Conservation (phyloP, 495 filamentous ascomycete species). For the Podospora conica region DNA sequence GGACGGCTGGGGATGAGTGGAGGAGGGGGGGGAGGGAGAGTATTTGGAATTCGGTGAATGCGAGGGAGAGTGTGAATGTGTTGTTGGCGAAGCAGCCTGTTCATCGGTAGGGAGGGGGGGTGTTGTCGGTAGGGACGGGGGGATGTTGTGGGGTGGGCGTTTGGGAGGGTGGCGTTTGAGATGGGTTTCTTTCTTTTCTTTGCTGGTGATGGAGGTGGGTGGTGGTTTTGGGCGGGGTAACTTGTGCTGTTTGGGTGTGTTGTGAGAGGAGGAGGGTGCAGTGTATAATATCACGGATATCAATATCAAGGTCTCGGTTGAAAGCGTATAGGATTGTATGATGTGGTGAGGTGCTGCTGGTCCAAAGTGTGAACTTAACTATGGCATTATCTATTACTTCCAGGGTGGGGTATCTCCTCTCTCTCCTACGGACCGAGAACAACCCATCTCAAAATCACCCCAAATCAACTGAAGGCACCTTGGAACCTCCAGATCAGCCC, state of each 20-base stretch:
- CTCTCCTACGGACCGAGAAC: no score
- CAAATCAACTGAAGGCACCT: neutral
- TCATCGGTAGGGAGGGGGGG: conserved; percentile 10
- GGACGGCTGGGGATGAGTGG: conserved; percentile 51
- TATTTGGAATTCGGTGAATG: conserved; percentile 48
- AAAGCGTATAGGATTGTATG: neutral
- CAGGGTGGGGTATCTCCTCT: neutral
- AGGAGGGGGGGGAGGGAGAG: conserved; percentile 45
- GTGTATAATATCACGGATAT: neutral
- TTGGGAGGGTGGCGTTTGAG: neutral
- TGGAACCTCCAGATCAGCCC: neutral
- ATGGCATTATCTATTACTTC: neutral
- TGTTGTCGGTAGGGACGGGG: conserved; percentile 11
- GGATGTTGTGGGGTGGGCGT: neutral
- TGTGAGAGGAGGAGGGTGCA: neutral
- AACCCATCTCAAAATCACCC: neutral
- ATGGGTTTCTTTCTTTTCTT: no score
- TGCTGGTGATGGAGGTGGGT: no score
- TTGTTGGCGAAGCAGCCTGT: conserved; percentile 38
- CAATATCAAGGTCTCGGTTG: neutral
- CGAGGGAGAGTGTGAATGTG: conserved; percentile 50
- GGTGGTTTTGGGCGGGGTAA: neutral
- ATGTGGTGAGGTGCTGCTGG: neutral
- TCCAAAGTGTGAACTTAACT: neutral
- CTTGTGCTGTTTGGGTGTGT: neutral